Evolutionary conservation across 352 stramenopile species (phyloP), one percentile per base, ranked within the genome.

Genomic region (Thalassiosira oceanica): DNA sequence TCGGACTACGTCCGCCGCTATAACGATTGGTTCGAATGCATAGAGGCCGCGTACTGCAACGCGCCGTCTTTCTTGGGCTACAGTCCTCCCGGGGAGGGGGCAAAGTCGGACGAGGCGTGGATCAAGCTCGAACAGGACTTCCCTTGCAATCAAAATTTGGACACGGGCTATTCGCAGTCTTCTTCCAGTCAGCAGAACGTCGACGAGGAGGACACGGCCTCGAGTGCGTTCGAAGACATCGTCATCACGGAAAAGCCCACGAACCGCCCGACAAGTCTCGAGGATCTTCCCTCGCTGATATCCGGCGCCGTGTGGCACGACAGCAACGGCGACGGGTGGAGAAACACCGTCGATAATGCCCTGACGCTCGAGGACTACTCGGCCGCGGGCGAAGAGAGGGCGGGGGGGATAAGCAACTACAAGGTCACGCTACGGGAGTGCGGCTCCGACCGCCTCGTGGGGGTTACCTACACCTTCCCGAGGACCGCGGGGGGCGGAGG

Each of bases 21-120:
- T 35, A 70, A 70, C 29, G 49, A 70, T 33, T 73, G 62, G 62
- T 73, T 61, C 41, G 11, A 48, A 54, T 73, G 62, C 36, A 23
- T 73, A 44, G n/a, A 29, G 7, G 13, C 21, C 7, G 15, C 62
- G 5, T 73, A 65, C 13, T 73, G 62, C 44, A 73, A 73, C 36
- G 33, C 62, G 0, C 62, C 62, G 8, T 37, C 52, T n/a, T 73
- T 65, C n/a, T 28, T 73, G 29, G 62, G 62, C 2, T 73, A 73
- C 26, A 61, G 27, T 39, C 62, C 62, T n/a, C 62, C 62, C 0
- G 62, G 62, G 0, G 26, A 46, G 16, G 62, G 62, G 2, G 6
- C 21, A 11, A 15, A 39, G n/a, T 73, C 42, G 52, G 2, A 45
- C 5, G 0, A 24, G 18, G 62, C 51, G 11, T 73, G 62, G 62